These are phyloP conservation scores for Calonectria montana DNA, from an alignment of 2,329 filamentous ascomycete species.

Conservation along the genomic window DNA sequence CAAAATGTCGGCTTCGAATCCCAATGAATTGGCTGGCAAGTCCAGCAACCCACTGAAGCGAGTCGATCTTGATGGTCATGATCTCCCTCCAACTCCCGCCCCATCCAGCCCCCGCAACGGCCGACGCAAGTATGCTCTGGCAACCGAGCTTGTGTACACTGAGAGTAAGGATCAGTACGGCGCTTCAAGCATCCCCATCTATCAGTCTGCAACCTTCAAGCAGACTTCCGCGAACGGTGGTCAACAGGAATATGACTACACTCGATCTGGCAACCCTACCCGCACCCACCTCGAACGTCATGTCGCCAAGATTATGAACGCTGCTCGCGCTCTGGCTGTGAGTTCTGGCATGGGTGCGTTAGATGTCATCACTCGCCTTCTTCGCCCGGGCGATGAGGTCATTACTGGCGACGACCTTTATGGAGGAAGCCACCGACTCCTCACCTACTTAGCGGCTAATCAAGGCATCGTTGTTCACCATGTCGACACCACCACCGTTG, in stretches of 20 bases:
- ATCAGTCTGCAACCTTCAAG: constrained; percentile 99
- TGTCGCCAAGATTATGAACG: constrained; percentile 98
- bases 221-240: constrained; percentile 84
- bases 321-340: constrained; percentile 88
- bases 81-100: constrained; percentile 90
- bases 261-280: constrained; percentile 95
- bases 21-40: constrained; percentile 45
- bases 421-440: constrained; percentile 91
- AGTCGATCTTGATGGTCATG: constrained; percentile 84
- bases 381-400: constrained; percentile 95
- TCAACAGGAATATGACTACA: constrained; percentile 95
- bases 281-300: constrained; percentile 96
- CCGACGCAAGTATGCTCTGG: constrained; percentile 86
- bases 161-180: constrained; percentile 98
- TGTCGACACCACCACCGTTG: constrained; percentile 88
- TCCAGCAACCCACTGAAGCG: constrained; percentile 60
- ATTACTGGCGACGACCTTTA: constrained; percentile 98
- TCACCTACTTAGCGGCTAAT: constrained; percentile 91
- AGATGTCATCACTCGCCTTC: constrained; percentile 92
- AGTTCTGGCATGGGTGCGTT: constrained; percentile 97
- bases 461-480: constrained; percentile 95
- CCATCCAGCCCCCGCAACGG: constrained; percentile 90
- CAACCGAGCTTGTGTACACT: constrained; percentile 96
- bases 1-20: constrained; percentile 38
- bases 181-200: constrained; percentile 95